A percentile compares a stretch with the other conserved stretches of the same genome.
Evolutionary conservation across 495 filamentous ascomycete genomes (phyloP).

Genomic region (Bombardia bombarda): DNA sequence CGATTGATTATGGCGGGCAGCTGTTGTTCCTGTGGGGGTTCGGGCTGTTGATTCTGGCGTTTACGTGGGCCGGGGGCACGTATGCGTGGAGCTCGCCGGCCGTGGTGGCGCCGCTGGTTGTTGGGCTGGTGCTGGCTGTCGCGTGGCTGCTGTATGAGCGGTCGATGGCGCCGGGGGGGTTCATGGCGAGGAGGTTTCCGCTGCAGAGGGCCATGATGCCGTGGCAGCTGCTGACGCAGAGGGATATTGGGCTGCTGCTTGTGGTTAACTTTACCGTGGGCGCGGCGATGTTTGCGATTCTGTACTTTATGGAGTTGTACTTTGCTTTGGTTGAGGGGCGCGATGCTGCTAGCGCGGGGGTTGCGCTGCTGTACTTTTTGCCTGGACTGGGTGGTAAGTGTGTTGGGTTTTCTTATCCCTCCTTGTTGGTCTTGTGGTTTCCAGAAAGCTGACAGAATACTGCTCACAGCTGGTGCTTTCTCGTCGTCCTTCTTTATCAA

Average conservation of each 20-base stretch:
- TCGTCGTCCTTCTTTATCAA: conserved; percentile 47
- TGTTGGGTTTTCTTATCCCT: not conserved
- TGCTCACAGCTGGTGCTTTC: conserved; percentile 39
- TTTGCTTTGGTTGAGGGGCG: conserved; percentile 46
- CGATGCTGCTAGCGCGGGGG: conserved; percentile 37
- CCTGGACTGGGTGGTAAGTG: conserved; percentile 35
- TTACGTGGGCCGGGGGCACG: conserved; percentile 51
- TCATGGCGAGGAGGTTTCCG: conserved; percentile 35
- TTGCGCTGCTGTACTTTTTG: conserved; percentile 40
- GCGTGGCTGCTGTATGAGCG: conserved; percentile 48
- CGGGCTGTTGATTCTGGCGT: conserved; percentile 47
- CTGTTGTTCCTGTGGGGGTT: conserved; percentile 52
- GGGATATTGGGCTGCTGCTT: conserved; percentile 46
- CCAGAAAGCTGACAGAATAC: no score
- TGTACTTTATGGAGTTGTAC: conserved; percentile 56
- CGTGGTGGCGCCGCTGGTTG: conserved; percentile 45
- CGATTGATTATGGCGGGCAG: conserved; percentile 47
- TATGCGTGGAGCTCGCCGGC: conserved; percentile 43
- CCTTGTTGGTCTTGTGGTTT: not conserved
- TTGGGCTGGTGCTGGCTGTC: conserved; percentile 39
- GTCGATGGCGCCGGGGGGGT: conserved; percentile 39
- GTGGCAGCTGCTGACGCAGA: conserved; percentile 38
- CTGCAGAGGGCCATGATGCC: conserved; percentile 49
- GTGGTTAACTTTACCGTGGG: conserved; percentile 46
- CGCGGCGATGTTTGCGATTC: conserved; percentile 41